Base-by-base conservation (phyloP, 1,284 basidiomycete species). In the Pascua guehoae region DNA sequence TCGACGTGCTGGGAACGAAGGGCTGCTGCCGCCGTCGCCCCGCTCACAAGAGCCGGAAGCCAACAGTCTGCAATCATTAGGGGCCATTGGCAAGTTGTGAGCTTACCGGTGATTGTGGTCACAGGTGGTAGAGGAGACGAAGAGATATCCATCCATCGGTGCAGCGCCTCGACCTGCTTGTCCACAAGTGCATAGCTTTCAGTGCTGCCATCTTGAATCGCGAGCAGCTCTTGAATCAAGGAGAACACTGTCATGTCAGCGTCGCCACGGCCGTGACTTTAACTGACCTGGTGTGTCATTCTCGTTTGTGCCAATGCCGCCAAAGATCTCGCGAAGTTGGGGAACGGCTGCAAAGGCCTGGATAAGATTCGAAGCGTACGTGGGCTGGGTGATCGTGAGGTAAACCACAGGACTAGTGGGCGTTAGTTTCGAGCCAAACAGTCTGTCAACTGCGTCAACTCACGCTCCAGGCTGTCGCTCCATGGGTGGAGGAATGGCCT, bases 281-380 rank as follows among this genome's bases (percentile, higher is more conserved):
- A 16, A 24, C 55, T 24, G 40, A 51, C 54, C 44, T 9, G 4
- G 4, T 5, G 42, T 10, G 14, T 60, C 58, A 11, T 51, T 41
- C 4, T 14, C 11, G 5, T 41, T 39, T 18, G 15, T 9, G 10
- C 42, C 17, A 14, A 62, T 18, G 2, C 12, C 39, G 8, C 47
- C 40, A 18, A 62, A 49, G 12, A 56, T 65, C 38, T 69, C 66
- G 4, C 69, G 51, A 4, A 75, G 51, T 53, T 72, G 71, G 5
- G 71, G 73, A 5, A 73, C 62, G 12, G 71, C 70, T n/a, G 60
- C 59, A 14, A 74, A 47, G 3, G 66, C 71, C 60, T 75, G 73
- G 8, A 75, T 49, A 32, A 69, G 32, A 40, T 69, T 60, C 5
- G 70, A 67, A 8, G 64, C 63, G 46, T 64, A 70, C 4, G 67